These are phyloP conservation scores for Spongospora subterranea DNA, from an alignment of 208 protist species.

Conservation along the genomic window DNA sequence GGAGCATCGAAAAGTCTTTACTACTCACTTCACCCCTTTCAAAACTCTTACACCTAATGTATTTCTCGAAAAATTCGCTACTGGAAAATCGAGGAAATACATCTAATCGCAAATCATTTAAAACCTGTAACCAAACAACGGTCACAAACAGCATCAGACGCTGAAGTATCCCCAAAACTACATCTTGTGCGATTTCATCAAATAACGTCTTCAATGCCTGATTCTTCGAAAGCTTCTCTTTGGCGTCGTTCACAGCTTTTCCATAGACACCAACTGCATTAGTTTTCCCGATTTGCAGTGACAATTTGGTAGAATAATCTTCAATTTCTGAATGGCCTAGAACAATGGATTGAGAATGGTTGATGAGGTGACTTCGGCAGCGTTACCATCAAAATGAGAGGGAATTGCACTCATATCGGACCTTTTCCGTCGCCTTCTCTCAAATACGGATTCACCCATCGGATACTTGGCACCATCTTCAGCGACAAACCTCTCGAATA, in stretches of 20 bases:
- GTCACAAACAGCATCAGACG: not conserved
- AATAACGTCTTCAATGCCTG: slow-evolving; percentile 38
- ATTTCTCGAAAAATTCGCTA: slow-evolving; percentile 60
- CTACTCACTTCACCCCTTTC: not conserved
- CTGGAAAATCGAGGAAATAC: slow-evolving; percentile 62
- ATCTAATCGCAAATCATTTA: slow-evolving; percentile 54
- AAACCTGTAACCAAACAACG: slow-evolving; percentile 46
- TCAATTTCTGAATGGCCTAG: not conserved
- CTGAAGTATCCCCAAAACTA: not conserved
- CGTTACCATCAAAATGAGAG: not conserved
- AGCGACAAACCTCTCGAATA: slow-evolving; percentile 61
- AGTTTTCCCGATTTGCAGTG: slow-evolving; percentile 63
- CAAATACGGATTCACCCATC: slow-evolving; percentile 61
- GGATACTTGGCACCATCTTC: slow-evolving; percentile 57
- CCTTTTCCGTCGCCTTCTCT: not conserved
- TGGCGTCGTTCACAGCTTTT: slow-evolving; percentile 46
- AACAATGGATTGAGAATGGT: not conserved
- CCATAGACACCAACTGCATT: slow-evolving; percentile 66
- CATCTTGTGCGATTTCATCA: slow-evolving; percentile 57
- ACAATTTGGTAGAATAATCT: slow-evolving; percentile 25
- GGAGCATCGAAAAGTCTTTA: slow-evolving; percentile 59
- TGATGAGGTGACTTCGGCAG: not conserved
- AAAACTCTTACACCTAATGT: slow-evolving; percentile 52
- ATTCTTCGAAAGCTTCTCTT: slow-evolving; percentile 38
- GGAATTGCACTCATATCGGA: not conserved